These are phyloP conservation scores for Crataegus laevigata DNA, from an alignment of 306 rosid species.

Conservation along the genomic window DNA sequence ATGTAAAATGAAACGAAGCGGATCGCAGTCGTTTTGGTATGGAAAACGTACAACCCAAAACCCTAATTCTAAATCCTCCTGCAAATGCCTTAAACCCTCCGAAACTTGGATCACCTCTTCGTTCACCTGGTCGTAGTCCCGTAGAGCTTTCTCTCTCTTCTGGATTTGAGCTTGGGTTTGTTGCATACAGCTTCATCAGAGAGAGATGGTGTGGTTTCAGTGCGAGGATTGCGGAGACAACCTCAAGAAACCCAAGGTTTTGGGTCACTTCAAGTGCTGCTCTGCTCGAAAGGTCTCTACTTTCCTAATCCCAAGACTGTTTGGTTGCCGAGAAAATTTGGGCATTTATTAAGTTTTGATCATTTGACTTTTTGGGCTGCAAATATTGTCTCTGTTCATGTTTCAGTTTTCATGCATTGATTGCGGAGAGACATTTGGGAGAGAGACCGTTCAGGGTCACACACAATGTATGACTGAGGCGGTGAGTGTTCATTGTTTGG, in stretches of 20 bases:
- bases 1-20: not conserved
- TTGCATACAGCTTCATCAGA: not conserved
- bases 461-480: slow-evolving; percentile 86
- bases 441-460: slow-evolving; percentile 65
- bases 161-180: not conserved
- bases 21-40: not conserved
- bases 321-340: not conserved
- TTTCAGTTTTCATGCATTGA: slow-evolving; percentile 91
- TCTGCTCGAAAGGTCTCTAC: slow-evolving; percentile 56
- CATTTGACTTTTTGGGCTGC: not conserved
- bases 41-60: not conserved
- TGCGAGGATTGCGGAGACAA: slow-evolving; percentile 93
- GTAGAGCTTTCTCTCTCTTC: not conserved
- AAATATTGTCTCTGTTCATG: not conserved
- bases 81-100: slow-evolving; percentile 5
- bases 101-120: not conserved
- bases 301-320: not conserved
- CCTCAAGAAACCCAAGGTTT: slow-evolving; percentile 77
- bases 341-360: not conserved
- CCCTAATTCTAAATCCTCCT: slow-evolving; percentile 6
- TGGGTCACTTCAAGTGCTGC: slow-evolving; percentile 62
- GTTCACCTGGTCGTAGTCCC: not conserved
- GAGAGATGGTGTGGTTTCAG: slow-evolving; percentile 89
- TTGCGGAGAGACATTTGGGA: slow-evolving; percentile 71
- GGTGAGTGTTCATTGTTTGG: slow-evolving; percentile 33